Evolutionary conservation across 1,284 basidiomycete species (phyloP).

Genomic region (Ustilago loliicola): DNA sequence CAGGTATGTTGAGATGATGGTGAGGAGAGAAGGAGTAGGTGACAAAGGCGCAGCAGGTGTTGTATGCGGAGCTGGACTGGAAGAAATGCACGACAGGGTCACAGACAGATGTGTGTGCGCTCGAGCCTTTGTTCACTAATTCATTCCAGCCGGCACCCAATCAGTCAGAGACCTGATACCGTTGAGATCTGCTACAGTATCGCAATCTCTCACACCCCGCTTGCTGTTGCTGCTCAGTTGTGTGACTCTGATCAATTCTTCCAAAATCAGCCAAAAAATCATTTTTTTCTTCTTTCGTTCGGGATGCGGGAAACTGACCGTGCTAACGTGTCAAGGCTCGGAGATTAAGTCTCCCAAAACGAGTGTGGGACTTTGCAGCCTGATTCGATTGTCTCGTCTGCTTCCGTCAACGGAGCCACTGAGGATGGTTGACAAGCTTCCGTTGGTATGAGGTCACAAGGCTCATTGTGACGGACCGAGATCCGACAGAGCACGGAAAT

Average conservation of each 20-base stretch:
- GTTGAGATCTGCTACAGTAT: background rate
- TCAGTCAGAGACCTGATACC: background rate
- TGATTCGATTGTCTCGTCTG: background rate
- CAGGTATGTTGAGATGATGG: conserved; percentile 10
- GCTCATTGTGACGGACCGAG: background rate
- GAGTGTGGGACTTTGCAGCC: too few relatives aligned
- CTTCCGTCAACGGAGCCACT: too few relatives aligned
- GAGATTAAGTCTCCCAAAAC: background rate
- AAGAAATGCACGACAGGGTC: background rate
- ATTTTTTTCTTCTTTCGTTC: background rate
- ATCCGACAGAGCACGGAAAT: background rate
- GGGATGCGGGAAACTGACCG: background rate
- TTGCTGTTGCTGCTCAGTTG: background rate
- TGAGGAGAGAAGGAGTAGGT: background rate
- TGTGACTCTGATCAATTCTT: conserved; percentile 16
- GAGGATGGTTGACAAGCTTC: background rate
- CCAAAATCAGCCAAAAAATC: conserved; percentile 8
- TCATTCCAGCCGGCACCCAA: background rate
- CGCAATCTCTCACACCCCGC: conserved; percentile 7
- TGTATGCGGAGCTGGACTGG: background rate
- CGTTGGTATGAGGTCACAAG: background rate
- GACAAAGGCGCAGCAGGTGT: background rate
- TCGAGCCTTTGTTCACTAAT: conserved; percentile 20
- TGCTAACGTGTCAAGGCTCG: conserved; percentile 1
- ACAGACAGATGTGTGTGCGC: conserved; percentile 8